phyloP scores from a whole-genome alignment of 768 basidiomycete genomes.

The Tulasnella sp. region DNA sequence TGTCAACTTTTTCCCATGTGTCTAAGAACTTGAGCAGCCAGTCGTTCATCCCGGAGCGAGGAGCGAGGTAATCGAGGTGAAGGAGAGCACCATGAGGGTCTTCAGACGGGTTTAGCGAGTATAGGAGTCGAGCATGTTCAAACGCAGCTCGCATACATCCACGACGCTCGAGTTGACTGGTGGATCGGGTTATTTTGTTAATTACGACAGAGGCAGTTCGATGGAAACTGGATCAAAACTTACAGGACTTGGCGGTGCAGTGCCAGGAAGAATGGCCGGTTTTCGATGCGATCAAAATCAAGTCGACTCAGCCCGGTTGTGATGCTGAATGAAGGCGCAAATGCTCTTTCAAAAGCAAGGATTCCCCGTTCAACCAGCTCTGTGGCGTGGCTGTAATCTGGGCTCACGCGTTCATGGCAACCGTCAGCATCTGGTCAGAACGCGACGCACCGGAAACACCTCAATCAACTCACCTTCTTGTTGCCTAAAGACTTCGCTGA shows the following conservation, averaged over 20 bases:
- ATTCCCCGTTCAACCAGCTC: slow-evolving; percentile 89
- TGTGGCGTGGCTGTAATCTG: slow-evolving; percentile 75
- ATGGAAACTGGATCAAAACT: background rate
- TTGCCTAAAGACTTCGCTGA: slow-evolving; percentile 77
- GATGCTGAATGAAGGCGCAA: slow-evolving; percentile 80
- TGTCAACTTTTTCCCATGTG: slow-evolving; percentile 16
- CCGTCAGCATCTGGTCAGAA: background rate
- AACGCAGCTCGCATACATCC: slow-evolving; percentile 86
- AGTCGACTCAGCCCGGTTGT: slow-evolving; percentile 72
- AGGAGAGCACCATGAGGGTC: slow-evolving; percentile 83
- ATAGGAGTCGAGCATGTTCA: slow-evolving; percentile 81
- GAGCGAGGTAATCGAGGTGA: slow-evolving; percentile 76
- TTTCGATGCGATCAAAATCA: slow-evolving; percentile 86
- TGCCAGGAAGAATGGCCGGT: slow-evolving; percentile 85
- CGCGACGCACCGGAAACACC: background rate
- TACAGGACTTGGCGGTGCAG: slow-evolving; percentile 76
- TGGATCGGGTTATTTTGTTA: background rate
- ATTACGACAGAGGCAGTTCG: background rate
- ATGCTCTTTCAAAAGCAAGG: slow-evolving; percentile 86
- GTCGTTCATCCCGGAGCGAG: slow-evolving; percentile 68
- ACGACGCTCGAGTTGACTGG: slow-evolving; percentile 75
- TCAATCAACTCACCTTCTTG: slow-evolving; percentile 58
- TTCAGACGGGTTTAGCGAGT: slow-evolving; percentile 73
- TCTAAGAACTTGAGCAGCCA: slow-evolving; percentile 73
- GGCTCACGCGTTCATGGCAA: too few relatives aligned